Percentiles rank a stretch among this genome's conserved stretches.
phyloP scores from a whole-genome alignment of 2,329 filamentous ascomycete genomes.

The Fusarium hainanense region DNA sequence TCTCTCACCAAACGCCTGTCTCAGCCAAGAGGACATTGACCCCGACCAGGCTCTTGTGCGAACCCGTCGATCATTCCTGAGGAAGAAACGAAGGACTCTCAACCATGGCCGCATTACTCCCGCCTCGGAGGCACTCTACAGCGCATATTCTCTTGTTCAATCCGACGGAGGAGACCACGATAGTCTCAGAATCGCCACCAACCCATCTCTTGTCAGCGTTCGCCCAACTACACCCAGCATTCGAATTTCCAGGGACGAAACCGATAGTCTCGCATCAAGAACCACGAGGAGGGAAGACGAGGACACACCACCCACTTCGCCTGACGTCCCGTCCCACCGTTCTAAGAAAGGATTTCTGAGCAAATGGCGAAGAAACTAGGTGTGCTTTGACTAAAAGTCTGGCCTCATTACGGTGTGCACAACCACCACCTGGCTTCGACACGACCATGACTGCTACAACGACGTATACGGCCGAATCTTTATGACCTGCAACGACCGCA shows the following conservation, averaged over 20 bases:
- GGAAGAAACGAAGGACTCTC: conserved; percentile 58
- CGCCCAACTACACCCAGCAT: conserved; percentile 49
- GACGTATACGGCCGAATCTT: conserved; percentile 37
- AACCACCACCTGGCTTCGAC: conserved; percentile 10
- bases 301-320: conserved; percentile 53
- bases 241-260: conserved; percentile 52
- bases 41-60: conserved; percentile 56
- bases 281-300: conserved; percentile 46
- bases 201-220: conserved; percentile 46
- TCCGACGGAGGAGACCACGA: conserved; percentile 41
- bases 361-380: conserved; percentile 42
- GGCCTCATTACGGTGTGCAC: conserved; percentile 5
- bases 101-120: conserved; percentile 59
- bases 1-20: conserved; percentile 65
- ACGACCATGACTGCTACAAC: conserved; percentile 25
- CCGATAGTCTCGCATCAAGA: conserved; percentile 52
- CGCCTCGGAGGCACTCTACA: conserved; percentile 49
- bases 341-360: conserved; percentile 45
- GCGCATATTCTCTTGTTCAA: conserved; percentile 49
- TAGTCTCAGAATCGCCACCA: conserved; percentile 35
- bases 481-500: conserved; percentile 39
- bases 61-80: conserved; percentile 59
- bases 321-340: conserved; percentile 47
- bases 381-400: conserved; percentile 5
- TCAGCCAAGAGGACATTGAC: conserved; percentile 65